Evolutionary conservation across 768 basidiomycete genomes (phyloP), one percentile per base, ranked within the genome.

Genomic region (Hericium rajendrae): DNA sequence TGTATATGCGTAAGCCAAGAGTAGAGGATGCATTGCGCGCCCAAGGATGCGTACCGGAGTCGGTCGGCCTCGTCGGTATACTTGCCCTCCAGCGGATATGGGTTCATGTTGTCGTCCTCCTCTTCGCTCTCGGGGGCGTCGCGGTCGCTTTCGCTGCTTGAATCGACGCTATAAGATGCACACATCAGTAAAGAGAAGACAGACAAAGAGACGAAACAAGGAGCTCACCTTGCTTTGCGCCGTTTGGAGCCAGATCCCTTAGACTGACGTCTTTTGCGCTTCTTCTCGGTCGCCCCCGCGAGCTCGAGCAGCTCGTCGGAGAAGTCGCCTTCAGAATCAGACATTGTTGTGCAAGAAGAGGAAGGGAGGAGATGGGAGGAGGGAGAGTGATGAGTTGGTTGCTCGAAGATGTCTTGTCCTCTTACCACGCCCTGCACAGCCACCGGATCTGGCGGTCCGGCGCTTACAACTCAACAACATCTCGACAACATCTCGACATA

Each of bases 41-140:
- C 55, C 48, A 48, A 50, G 40, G 43, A 38, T 40, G 59, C 56
- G 75, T 74, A 95, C 95, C 77, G 73, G 61, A 85, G 79, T 65
- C 87, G 81, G 70, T 97, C 95, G 12, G 75, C 78, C 64, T 92
- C 91, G 66, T 97, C 85, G 58, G 79, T 80, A 67, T 90, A 98
- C 70, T 91, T 91, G 52, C 91, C 93, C 65, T 98, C 95, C 12
- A 97, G 73, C 0, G 93, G 94, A 68, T 91, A 98, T 3, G 84
- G 85, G 62, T 91, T 86, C 12, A 69, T 67, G 4, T 76, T 77
- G 38, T 66, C 63, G 32, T 78, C 79, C 56, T 80, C 81, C 53
- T 75, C 77, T 63, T 88, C 87, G 59, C 82, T 85, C 64, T 88
- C 86, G 11, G 78, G 77, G 20, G 71, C 78, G 41, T 76, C 73